Conservation (phyloP, 352 stramenopile species). For the Pythium rishiriense region DNA sequence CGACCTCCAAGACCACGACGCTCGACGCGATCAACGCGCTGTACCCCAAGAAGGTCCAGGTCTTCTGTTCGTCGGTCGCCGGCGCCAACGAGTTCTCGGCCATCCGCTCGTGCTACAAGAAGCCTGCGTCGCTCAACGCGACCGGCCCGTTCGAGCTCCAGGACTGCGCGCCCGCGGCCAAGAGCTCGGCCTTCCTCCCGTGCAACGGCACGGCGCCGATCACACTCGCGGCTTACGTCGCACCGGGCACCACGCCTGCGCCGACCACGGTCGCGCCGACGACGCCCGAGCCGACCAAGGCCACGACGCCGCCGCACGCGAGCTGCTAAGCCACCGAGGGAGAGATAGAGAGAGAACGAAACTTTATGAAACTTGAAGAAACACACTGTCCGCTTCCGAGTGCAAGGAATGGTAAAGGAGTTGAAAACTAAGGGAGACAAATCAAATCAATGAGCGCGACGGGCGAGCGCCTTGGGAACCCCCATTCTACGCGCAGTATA, state of each 20-base stretch:
- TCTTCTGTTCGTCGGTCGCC: constrained; percentile 64
- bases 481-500: no score
- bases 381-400: constrained; percentile 79
- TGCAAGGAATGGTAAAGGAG: constrained; percentile 74
- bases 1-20: constrained; percentile 18
- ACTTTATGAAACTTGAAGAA: constrained; percentile 32
- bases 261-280: constrained; percentile 36
- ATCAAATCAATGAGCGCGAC: background rate
- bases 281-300: constrained; percentile 46
- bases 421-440: constrained; percentile 32
- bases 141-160: constrained; percentile 47
- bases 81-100: constrained; percentile 48
- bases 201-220: constrained; percentile 49
- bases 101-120: constrained; percentile 59
- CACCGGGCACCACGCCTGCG: constrained; percentile 46
- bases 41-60: constrained; percentile 60
- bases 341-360: background rate
- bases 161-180: constrained; percentile 49
- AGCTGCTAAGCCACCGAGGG: background rate
- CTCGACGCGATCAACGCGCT: constrained; percentile 33
- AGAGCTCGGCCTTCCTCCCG: constrained; percentile 42
- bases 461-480: constrained; percentile 26
- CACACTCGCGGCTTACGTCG: constrained; percentile 46
- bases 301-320: constrained; percentile 32
- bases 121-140: constrained; percentile 36